A percentile compares a stretch with the other conserved stretches of the same genome.
Conservation (phyloP, 2,329 filamentous ascomycete genomes). For the Cercospora zeae-maydis region DNA sequence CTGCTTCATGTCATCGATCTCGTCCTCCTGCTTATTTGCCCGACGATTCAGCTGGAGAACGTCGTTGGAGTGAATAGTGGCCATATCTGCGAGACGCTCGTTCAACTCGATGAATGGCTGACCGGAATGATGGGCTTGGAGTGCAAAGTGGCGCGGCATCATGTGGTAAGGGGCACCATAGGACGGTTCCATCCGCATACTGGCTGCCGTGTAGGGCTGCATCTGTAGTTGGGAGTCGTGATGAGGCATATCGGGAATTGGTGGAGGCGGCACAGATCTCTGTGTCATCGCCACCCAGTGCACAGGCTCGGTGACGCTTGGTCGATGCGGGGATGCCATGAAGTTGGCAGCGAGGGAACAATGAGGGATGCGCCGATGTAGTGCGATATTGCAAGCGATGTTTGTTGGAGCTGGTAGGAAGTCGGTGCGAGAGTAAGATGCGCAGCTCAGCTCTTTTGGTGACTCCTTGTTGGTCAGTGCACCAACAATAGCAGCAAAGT, state of each 20-base stretch:
- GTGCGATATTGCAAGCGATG: not conserved
- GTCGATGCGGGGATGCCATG: not conserved
- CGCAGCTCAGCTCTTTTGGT: not conserved
- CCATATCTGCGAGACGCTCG: not conserved
- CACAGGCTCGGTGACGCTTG: not conserved
- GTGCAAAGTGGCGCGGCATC: not conserved
- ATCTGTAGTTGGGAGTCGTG: not conserved
- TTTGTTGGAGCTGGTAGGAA: not conserved
- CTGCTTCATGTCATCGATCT: slow-evolving; percentile 12
- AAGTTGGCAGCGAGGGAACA: not conserved
- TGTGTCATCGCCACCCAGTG: not conserved
- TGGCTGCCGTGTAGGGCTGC: not conserved
- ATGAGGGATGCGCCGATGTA: not conserved
- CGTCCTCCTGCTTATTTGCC: slow-evolving; percentile 6
- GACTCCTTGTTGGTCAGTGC: not conserved
- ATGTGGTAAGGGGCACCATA: not conserved
- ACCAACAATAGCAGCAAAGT: not conserved
- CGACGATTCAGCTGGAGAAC: slow-evolving; percentile 9
- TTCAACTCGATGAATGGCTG: not conserved
- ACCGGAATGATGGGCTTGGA: not conserved
- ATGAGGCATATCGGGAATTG: not conserved
- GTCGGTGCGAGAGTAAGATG: not conserved
- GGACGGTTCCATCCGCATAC: not conserved
- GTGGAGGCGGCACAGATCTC: not conserved
- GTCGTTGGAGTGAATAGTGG: not conserved